Conservation (phyloP, 139 green algal species). For the Helicosporidium sp. region DNA sequence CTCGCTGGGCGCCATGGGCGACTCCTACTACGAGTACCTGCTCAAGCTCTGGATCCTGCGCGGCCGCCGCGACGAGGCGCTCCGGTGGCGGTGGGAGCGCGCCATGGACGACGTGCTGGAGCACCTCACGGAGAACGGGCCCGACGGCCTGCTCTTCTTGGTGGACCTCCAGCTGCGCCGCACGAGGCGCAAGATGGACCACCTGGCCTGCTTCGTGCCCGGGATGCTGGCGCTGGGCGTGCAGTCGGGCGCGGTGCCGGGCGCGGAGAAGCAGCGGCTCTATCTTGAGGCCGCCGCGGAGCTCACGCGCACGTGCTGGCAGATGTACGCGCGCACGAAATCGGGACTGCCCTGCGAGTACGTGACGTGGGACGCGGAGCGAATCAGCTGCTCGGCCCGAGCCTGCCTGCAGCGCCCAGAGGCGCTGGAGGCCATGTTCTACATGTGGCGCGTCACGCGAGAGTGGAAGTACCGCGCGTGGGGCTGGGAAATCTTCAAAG, state of each 20-base stretch:
- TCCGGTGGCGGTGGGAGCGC: slow-evolving; percentile 29
- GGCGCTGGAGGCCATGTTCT: slow-evolving; percentile 32
- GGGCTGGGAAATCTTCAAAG: slow-evolving; percentile 51
- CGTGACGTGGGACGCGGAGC: slow-evolving; percentile 15
- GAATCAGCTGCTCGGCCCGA: too few relatives aligned
- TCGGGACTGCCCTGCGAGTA: slow-evolving; percentile 34
- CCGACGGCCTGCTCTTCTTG: slow-evolving; percentile 22
- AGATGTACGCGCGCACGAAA: slow-evolving; percentile 20
- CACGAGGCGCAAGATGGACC: slow-evolving; percentile 43
- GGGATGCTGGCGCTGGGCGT: slow-evolving; percentile 43
- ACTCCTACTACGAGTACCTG: slow-evolving; percentile 67
- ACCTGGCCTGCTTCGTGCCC: slow-evolving; percentile 49
- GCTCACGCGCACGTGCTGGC: slow-evolving; percentile 28
- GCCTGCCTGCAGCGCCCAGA: slow-evolving; percentile 48
- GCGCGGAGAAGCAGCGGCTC: slow-evolving; percentile 11
- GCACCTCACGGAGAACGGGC: slow-evolving; percentile 16
- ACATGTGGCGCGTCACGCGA: slow-evolving; percentile 22
- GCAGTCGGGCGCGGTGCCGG: slow-evolving; percentile 15
- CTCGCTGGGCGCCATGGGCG: slow-evolving; percentile 38
- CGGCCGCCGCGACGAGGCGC: slow-evolving; percentile 19
- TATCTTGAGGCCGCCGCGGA: slow-evolving; percentile 26
- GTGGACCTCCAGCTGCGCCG: slow-evolving; percentile 32
- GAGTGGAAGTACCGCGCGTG: slow-evolving; percentile 42
- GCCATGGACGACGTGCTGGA: slow-evolving; percentile 40
- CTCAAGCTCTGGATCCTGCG: slow-evolving; percentile 39